Percentiles rank a stretch among this genome's conserved stretches.
phyloP scores from a whole-genome alignment of 176 grass and related monocot species.

The Tuctoria greenei region DNA sequence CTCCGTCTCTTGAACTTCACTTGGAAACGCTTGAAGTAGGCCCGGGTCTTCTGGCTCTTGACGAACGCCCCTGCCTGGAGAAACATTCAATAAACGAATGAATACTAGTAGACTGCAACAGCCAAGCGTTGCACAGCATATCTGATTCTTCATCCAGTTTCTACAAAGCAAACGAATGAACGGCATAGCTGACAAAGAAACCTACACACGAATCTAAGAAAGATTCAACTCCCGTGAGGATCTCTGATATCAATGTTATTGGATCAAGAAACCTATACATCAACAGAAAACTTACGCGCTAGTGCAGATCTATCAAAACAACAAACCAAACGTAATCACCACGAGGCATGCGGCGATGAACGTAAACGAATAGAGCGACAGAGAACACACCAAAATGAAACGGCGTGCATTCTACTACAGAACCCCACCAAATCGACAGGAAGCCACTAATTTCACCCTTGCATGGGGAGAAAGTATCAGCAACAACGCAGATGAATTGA shows the following conservation, averaged over 20 bases:
- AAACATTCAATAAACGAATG: neutral
- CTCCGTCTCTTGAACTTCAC: constrained; percentile 90
- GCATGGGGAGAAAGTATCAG: neutral
- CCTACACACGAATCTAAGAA: neutral
- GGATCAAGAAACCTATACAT: neutral
- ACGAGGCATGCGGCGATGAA: neutral
- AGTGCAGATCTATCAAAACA: neutral
- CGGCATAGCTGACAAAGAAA: neutral
- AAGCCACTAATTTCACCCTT: no score
- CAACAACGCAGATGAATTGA: neutral
- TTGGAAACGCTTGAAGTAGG: constrained; percentile 76
- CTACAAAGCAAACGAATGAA: neutral
- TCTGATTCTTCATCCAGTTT: neutral
- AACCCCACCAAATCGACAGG: neutral
- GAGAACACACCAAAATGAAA: neutral
- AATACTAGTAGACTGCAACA: neutral
- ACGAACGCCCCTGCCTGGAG: constrained; percentile 44
- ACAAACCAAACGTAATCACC: neutral
- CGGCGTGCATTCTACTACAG: neutral
- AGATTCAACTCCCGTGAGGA: neutral
- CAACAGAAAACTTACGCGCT: neutral
- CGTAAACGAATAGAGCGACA: neutral
- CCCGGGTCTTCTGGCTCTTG: constrained; percentile 57
- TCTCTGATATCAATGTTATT: neutral
- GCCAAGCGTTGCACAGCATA: neutral